Evolutionary conservation across 108 stramenopile species (phyloP), one percentile per base, ranked within the genome.

Genomic region (Asterionellopsis glacialis): DNA sequence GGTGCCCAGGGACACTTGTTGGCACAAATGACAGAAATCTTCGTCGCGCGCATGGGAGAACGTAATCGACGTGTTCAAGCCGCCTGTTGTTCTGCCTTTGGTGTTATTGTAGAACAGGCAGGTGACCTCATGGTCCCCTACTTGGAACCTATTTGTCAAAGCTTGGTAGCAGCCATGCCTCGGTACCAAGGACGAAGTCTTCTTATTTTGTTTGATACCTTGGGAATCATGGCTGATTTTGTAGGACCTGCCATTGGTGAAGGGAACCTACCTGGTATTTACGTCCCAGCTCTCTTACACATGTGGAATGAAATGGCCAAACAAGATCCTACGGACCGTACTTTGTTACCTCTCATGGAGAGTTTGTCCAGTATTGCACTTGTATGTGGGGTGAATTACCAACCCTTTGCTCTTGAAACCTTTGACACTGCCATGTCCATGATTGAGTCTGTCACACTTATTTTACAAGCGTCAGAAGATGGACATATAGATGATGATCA

Each of bases 331-430:
- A 77, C 85, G 26, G 90, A 94, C 72, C 83, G 86, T 50, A 74
- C 75, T 11, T 57, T 94, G 47, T 51, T 96, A 6, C 91, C 93
- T 11, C 68, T 94, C 22, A 87, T 96, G 88, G 95, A 96, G 74
- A 79, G 88, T 57, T 51, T 96, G 53, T 87, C 91, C 0, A 87
- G 87, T 49, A 77, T 87, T 23, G 66, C 87, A 13, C 40, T 90
- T 24, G 74, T 68, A 11, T 82, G 84, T 41, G 91, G 95, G 14
- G 71, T 77, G 63, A 93, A 90, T 51, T 86, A 75, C 56, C 92
- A 94, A 67, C 91, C 91, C 0, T 91, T 85, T 64, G 88, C 88
- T 9, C 49, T 89, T 33, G 85, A 89, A 63, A 74, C 81, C 16
- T 93, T 90, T 69, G 88, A 88, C 19, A 77, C 68, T 42, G 75